Evolutionary conservation across 768 basidiomycete species (phyloP), one percentile per base, ranked within the genome.

Genomic region (Naematelia aurantialba): DNA sequence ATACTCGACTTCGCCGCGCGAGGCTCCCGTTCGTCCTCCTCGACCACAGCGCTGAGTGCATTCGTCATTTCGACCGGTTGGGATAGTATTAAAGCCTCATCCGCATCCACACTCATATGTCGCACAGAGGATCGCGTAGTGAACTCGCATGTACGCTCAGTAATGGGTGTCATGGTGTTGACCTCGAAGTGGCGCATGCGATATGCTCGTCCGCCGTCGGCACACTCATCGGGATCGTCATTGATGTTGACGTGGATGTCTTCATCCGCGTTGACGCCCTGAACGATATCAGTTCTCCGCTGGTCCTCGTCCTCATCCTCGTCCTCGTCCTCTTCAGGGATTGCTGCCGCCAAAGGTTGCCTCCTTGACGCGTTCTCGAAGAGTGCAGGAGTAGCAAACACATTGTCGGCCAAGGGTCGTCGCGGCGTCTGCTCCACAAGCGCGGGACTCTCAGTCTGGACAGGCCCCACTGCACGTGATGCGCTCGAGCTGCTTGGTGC

Each of bases 101-200:
- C 65, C 21, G 63, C 74, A 44, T 75, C 69, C 46, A 65, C 68
- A 19, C 17, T 26, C n/a, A 19, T 47, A 11, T 19, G 10, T 21
- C 25, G 8, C 21, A 21, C 8, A 19, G 46, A 47, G 10, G 46
- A 47, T 5, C 46, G 22, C 14, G 84, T 87, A 66, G 88, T 83
- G 73, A 81, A 93, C 76, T 98, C 96, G 68, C 84, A 84, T 10
- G 96, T 98, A 44, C 93, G 82, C 77, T 99, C 96, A 12, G 90
- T 90, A 76, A 98, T 97, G 2, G 96, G 94, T 8, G 94, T 98
- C 91, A 99, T 92, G 56, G 57, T 52, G 25, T 65, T 61, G 45
- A 93, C 86, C 21, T 60, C 45, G 70, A 88, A 86, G 78, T 97
- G 89, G 29, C 68, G 54, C 39, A 68, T 62, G 52, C 63, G 46